phyloP scores from a whole-genome alignment of 345 rosid species.

The Eutrema yunnanense region DNA sequence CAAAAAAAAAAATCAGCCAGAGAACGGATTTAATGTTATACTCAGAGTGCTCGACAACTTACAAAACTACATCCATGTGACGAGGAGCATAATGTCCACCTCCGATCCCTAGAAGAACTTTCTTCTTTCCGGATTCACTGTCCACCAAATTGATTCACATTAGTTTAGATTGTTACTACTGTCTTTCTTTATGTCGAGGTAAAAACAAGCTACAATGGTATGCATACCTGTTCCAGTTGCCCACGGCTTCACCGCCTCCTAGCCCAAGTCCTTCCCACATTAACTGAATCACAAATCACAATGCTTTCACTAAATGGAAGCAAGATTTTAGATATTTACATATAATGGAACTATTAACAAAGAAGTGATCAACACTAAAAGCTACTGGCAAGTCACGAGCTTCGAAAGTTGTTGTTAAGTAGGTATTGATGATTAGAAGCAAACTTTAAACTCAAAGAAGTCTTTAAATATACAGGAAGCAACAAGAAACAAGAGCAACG shows the following conservation, averaged over 20 bases:
- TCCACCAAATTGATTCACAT: neutral
- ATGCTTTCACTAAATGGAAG: neutral
- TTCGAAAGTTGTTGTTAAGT: neutral
- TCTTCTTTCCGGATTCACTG: slow-evolving; percentile 54
- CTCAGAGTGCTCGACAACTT: slow-evolving; percentile 31
- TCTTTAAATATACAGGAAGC: neutral
- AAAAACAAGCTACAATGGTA: neutral
- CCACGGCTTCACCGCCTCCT: slow-evolving; percentile 63
- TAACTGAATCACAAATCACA: slow-evolving; percentile 39
- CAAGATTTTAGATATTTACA: neutral
- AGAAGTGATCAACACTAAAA: neutral
- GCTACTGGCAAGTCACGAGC: neutral
- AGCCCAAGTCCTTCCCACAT: slow-evolving; percentile 94
- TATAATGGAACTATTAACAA: neutral
- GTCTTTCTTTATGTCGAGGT: neutral
- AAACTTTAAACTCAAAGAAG: neutral
- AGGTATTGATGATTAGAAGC: neutral
- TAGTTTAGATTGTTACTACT: neutral
- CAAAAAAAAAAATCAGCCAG: neutral
- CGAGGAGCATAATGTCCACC: slow-evolving; percentile 97
- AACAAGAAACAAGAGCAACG: neutral
- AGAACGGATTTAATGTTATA: neutral
- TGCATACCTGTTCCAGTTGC: slow-evolving; percentile 82
- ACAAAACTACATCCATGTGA: slow-evolving; percentile 79
- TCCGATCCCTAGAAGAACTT: slow-evolving; percentile 80